Conservation (phyloP, 257 asterid species). For the Sherardia arvensis region DNA sequence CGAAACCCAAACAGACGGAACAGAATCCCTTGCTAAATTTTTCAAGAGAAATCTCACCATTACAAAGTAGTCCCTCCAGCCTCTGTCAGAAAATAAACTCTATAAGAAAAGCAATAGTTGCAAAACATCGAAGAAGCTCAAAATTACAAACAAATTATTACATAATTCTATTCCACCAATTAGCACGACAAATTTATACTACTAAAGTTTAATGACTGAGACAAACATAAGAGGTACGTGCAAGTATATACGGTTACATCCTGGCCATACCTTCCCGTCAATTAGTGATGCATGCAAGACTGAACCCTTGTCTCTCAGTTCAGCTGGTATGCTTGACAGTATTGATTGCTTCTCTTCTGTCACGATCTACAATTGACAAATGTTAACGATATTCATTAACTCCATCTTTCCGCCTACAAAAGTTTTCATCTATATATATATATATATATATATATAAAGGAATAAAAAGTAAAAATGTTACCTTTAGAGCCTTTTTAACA, state of each 20-base stretch:
- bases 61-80: not conserved
- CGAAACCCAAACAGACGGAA: not conserved
- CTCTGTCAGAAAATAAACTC: slow-evolving; percentile 2
- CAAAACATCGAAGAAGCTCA: not conserved
- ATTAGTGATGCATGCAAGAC: slow-evolving; percentile 65
- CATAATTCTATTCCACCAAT: not conserved
- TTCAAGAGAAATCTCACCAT: not conserved
- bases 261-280: slow-evolving; percentile 68
- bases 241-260: slow-evolving; percentile 18
- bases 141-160: not conserved
- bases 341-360: slow-evolving; percentile 69
- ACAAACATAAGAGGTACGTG: not conserved
- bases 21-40: not conserved
- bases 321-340: slow-evolving; percentile 68
- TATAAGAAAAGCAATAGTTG: not conserved
- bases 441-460: not conserved
- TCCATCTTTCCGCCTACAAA: not conserved
- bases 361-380: slow-evolving; percentile 55
- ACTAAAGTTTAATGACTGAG: not conserved
- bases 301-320: slow-evolving; percentile 66
- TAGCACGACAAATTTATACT: not conserved
- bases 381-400: not conserved
- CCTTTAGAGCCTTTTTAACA: slow-evolving; percentile 92
- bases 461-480: slow-evolving; percentile 10
- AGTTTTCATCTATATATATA: not conserved